phyloP scores from a whole-genome alignment of 495 filamentous ascomycete genomes.

The Hypomontagnella monticulosa region DNA sequence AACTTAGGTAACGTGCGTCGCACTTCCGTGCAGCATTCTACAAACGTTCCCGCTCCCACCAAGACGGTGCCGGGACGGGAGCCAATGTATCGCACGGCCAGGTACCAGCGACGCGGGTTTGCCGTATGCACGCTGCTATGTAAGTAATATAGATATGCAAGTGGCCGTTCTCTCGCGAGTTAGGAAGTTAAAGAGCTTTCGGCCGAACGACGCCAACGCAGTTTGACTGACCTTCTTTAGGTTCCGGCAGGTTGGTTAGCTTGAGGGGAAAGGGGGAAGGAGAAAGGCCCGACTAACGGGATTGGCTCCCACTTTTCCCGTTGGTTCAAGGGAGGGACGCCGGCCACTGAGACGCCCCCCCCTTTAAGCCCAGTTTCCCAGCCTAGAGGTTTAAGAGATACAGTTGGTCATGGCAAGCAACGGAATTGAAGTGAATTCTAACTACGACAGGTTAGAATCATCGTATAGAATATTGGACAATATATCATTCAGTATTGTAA shows the following conservation, averaged over 20 bases:
- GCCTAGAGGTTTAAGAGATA: not conserved
- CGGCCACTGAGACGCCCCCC: not conserved
- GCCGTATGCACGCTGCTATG: no score
- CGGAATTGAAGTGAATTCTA: not conserved
- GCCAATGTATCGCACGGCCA: no score
- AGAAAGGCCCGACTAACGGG: slow-evolving; percentile 14
- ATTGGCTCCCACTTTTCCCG: not conserved
- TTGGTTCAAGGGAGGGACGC: not conserved
- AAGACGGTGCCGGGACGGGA: no score
- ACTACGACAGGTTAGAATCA: no score
- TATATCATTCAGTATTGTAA: slow-evolving; percentile 11
- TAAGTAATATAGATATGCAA: no score
- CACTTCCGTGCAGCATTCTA: no score
- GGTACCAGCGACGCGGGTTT: no score
- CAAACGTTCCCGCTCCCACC: no score
- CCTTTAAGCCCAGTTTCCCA: not conserved
- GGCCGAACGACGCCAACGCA: no score
- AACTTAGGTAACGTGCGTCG: no score
- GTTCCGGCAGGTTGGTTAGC: not conserved
- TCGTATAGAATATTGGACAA: not conserved
- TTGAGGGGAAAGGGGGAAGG: not conserved
- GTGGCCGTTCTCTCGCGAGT: no score
- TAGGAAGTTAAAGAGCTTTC: no score
- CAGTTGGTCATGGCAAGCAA: not conserved
- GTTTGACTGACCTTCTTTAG: not conserved